These are phyloP conservation scores for Asterochloris sp. DNA, from an alignment of 139 green algal species.

Conservation along the genomic window DNA sequence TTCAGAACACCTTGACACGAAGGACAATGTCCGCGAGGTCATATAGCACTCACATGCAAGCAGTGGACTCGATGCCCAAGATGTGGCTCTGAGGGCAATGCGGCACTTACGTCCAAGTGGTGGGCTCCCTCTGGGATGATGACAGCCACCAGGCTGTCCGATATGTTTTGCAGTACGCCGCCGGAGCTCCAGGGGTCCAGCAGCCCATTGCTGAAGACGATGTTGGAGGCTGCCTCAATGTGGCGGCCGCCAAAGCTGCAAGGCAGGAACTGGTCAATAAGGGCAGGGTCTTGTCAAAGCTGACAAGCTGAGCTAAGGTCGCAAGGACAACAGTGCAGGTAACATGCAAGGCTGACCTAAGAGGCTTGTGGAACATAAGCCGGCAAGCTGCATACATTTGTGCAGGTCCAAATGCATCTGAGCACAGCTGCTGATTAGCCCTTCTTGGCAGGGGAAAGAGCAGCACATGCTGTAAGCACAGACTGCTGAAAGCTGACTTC, in stretches of 20 bases:
- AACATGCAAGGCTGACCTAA: background rate
- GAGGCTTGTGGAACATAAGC: no score
- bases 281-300: background rate
- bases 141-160: conserved; percentile 42
- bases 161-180: conserved; percentile 41
- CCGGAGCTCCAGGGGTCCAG: conserved; percentile 45
- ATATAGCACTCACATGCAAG: no score
- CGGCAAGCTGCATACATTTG: no score
- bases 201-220: conserved; percentile 49
- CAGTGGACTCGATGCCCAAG: background rate
- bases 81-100: background rate
- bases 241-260: conserved; percentile 35
- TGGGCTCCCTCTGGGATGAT: conserved; percentile 58
- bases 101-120: conserved; percentile 33
- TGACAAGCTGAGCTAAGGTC: background rate
- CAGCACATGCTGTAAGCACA: no score
- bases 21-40: background rate
- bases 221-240: conserved; percentile 37
- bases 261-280: background rate
- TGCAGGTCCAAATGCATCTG: no score
- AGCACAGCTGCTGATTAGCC: no score
- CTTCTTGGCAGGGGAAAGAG: no score
- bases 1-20: background rate
- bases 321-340: background rate
- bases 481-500: background rate